phyloP scores from a whole-genome alignment of 352 stramenopile species.

The Pelagophyceae sp. region DNA sequence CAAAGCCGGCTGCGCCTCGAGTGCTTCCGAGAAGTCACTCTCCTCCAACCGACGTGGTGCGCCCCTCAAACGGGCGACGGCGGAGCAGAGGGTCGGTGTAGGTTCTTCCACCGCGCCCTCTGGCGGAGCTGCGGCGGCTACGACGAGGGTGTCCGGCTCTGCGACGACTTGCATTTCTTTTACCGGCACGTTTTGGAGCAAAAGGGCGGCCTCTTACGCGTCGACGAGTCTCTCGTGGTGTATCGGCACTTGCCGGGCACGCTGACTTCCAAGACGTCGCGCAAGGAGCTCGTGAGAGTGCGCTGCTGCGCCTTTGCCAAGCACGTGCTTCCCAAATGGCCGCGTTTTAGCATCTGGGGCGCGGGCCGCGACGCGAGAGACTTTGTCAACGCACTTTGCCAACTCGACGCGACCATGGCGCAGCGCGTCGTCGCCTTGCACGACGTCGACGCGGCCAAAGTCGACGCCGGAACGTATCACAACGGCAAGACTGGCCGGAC shows the following conservation, averaged over 20 bases:
- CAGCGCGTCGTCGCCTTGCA: not conserved
- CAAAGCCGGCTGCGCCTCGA: not conserved
- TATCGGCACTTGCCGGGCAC: not conserved
- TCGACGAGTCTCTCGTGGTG: conserved; percentile 3
- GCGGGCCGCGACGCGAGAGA: not conserved
- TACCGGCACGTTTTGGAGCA: not conserved
- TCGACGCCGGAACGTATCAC: not conserved
- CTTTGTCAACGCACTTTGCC: not conserved
- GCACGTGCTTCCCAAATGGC: not conserved
- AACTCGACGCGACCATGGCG: not conserved
- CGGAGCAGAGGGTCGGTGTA: no score
- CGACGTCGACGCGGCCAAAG: conserved; percentile 1
- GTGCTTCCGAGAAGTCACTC: conserved; percentile 5
- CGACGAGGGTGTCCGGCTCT: not conserved
- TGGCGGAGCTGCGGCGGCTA: not conserved
- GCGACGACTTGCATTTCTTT: conserved; percentile 15
- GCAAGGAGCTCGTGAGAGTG: not conserved
- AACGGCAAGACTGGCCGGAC: not conserved
- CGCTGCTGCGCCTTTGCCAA: not conserved
- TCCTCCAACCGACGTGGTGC: conserved; percentile 12
- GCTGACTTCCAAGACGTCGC: not conserved
- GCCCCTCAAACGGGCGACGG: no score
- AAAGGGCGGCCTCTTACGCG: not conserved
- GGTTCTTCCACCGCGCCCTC: conserved; percentile 1
- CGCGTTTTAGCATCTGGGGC: not conserved